Percentiles rank a stretch among this genome's conserved stretches.
phyloP scores from a whole-genome alignment of 805 yeast species.

The Alloascoidea africana region DNA sequence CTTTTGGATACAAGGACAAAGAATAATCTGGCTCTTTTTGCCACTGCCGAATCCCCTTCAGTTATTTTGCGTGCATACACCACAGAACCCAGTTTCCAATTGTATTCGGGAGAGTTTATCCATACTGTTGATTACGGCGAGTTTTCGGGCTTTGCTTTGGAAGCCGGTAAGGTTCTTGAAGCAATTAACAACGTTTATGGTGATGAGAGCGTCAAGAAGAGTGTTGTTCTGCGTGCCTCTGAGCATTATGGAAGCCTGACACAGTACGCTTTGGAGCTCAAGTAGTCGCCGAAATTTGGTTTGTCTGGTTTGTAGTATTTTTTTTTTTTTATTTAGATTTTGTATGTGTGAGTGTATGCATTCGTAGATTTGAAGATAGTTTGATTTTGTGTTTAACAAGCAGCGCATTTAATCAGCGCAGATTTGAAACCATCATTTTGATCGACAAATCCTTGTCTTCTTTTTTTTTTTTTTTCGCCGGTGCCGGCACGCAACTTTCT shows the following conservation, averaged over 20 bases:
- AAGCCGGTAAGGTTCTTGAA: conserved; percentile 33
- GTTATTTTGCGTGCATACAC: conserved; percentile 23
- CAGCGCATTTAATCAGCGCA: too few species aligned
- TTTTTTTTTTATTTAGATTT: too few species aligned
- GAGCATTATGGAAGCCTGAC: neutral
- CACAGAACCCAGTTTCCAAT: conserved; percentile 41
- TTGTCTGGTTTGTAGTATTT: too few species aligned
- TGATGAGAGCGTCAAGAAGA: conserved; percentile 7
- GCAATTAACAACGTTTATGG: conserved; percentile 28
- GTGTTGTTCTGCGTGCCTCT: neutral
- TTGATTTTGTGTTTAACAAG: too few species aligned
- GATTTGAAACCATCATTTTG: too few species aligned
- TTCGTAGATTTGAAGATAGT: too few species aligned
- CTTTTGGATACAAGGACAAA: conserved; percentile 24
- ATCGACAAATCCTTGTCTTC: too few species aligned
- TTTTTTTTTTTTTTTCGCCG: too few species aligned
- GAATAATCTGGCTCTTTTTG: conserved; percentile 18
- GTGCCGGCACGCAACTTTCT: too few species aligned
- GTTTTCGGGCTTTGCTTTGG: conserved; percentile 36
- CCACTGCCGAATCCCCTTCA: conserved; percentile 25
- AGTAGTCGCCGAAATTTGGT: too few species aligned
- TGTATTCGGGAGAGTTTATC: conserved; percentile 37
- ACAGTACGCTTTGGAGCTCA: too few species aligned
- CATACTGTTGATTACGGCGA: conserved; percentile 13
- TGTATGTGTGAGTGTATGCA: too few species aligned